Evolutionary conservation across 2,329 filamentous ascomycete genomes (phyloP), one percentile per base, ranked within the genome.

Genomic region (Scedosporium dehoogii): DNA sequence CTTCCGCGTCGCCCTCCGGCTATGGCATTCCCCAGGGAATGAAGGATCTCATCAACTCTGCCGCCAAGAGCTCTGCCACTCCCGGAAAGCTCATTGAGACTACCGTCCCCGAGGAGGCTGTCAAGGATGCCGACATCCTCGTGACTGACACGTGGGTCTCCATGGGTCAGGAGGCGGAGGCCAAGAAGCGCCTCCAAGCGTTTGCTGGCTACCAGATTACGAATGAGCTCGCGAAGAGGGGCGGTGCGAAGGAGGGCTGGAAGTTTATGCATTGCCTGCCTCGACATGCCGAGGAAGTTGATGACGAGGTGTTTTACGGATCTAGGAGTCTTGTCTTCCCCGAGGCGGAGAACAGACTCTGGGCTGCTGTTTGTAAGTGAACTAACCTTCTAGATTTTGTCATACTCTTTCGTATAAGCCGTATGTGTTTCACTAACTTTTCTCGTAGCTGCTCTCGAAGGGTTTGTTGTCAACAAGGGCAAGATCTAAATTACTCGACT

Each of bases 231-330:
- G 93, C 92, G 1, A 84, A 87, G 74, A 82, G 87, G 59, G 92
- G 92, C 53, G 92, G 91, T 21, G 94, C 94, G 51, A 96, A 94
- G 73, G 81, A 88, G 14, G 83, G 84, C 66, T 99, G 94, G 94
- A 92, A 91, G 75, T 99, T 99, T 74, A 97, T 99, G 94, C 94
- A 99, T 79, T 99, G 94, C 73, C 76, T 99, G 64, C 94, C 94
- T 14, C 85, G 94, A 65, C 92, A 99, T 72, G 84, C 85, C 0
- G 93, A 99, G 74, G 94, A 99, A 77, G 94, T 99, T 41, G 86
- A 84, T 63, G 93, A 99, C 70, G 92, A 94, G 71, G 92, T 99
- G 1, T 97, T 99, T 72, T 97, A 97, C 75, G 87, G 90, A 58
- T 81, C 85, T 0, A 83, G 88, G 70, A 96, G 90, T 46, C 78